Conservation (phyloP, 2,329 filamentous ascomycete genomes). For the Venturia carpophila region DNA sequence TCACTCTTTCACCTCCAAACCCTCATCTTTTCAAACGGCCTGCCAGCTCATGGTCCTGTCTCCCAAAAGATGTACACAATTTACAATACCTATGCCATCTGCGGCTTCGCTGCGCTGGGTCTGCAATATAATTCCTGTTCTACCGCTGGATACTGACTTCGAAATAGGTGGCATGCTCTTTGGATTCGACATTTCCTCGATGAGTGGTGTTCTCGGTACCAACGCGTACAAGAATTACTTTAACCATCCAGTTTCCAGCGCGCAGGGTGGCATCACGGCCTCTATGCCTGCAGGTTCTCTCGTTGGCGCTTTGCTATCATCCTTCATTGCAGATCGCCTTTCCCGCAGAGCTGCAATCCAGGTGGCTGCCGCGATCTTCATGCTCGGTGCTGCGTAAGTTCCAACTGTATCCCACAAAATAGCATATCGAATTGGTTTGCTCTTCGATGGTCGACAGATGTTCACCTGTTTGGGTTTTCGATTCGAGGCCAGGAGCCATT, state of each 20-base stretch:
- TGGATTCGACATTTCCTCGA: conserved; percentile 35
- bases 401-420: not conserved
- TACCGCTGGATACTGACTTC: not conserved
- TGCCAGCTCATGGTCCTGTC: not conserved
- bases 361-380: conserved; percentile 39
- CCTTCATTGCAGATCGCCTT: conserved; percentile 40
- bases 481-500: no score
- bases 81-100: conserved; percentile 53
- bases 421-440: no score
- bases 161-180: conserved; percentile 30
- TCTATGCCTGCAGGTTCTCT: conserved; percentile 46
- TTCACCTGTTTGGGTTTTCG: no score
- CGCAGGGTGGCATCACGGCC: conserved; percentile 39
- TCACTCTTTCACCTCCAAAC: not conserved
- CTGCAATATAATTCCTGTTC: conserved; percentile 22
- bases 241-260: conserved; percentile 25
- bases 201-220: conserved; percentile 33
- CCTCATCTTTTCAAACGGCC: not conserved
- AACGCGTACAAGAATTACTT: conserved; percentile 34
- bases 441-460: no score
- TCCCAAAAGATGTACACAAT: conserved; percentile 19
- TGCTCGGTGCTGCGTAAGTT: conserved; percentile 36
- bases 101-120: conserved; percentile 55
- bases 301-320: conserved; percentile 38
- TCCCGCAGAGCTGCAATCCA: conserved; percentile 39